Evolutionary conservation across 2,329 filamentous ascomycete genomes (phyloP), one percentile per base, ranked within the genome.

Genomic region (Fusarium setosum): DNA sequence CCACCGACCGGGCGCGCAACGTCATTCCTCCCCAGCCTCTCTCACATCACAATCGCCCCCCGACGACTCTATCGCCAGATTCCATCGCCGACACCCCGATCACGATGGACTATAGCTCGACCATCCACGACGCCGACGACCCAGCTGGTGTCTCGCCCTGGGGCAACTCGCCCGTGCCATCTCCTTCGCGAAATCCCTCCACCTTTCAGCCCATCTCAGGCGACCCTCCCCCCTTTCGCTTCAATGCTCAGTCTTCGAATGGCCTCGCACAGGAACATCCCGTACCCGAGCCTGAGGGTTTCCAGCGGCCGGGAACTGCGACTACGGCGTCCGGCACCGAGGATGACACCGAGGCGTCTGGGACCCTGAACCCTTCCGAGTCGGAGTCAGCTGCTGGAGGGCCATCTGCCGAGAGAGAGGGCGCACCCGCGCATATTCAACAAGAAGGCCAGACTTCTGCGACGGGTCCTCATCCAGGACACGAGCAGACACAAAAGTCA

Each of bases 31-130:
- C 32, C 15, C 61, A 65, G 59, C 62, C 54, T 58, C 59, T 57
- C 56, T 49, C 50, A 11, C 49, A 60, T 62, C 65, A 61, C 54
- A 61, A 67, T 45, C 50, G 32, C 21, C 29, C 29, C 26, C 32
- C 12, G 59, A 45, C 38, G 32, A 54, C 26, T 48, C 59, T 42
- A 54, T 50, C 48, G 49, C 50, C 41, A 52, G 41, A 56, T 47
- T 49, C 50, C 37, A 38, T 59, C 49, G 55, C 48, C 48, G 57
- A 52, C 45, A 44, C 45, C 49, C 55, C 57, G 26, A 41, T 56
- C 66, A 72, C 73, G 66, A 88, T 88, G 86, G 86, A 88, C 77
- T 88, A 88, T 75, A 84, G 82, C 75, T 76, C 84, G 63, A 82
- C 85, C 13, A 84, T 87, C 69, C 72, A 82, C 72, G 86, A 88